phyloP scores from a whole-genome alignment of 1,284 basidiomycete genomes.

The Hymenochaete sp. region DNA sequence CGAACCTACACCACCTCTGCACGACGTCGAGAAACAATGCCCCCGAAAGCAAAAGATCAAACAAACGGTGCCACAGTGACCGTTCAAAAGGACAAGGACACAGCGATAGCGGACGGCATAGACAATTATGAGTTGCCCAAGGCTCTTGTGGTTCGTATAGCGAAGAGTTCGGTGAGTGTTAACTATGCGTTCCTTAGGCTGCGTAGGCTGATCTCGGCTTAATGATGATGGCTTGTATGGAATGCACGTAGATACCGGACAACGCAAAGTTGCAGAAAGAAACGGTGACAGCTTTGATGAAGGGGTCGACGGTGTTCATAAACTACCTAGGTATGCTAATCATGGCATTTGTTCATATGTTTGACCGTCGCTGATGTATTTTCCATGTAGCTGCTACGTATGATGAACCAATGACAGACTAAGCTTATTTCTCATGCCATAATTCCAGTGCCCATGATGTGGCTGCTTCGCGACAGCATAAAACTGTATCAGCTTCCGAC shows the following conservation, averaged over 20 bases:
- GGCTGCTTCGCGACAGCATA: slow-evolving; percentile 76
- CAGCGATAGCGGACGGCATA: slow-evolving; percentile 68
- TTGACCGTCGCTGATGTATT: slow-evolving; percentile 7
- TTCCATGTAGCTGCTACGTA: slow-evolving; percentile 55
- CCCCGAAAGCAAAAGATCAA: slow-evolving; percentile 58
- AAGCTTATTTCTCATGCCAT: slow-evolving; percentile 4
- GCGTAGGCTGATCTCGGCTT: slow-evolving; percentile 2
- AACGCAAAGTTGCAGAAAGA: slow-evolving; percentile 83
- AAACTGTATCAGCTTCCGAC: slow-evolving; percentile 81
- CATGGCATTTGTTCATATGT: not conserved
- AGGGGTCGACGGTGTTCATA: slow-evolving; percentile 86
- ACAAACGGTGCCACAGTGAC: slow-evolving; percentile 42
- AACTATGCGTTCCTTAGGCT: slow-evolving; percentile 20
- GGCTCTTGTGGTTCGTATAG: slow-evolving; percentile 71
- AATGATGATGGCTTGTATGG: slow-evolving; percentile 1
- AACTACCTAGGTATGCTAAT: slow-evolving; percentile 69
- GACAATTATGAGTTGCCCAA: slow-evolving; percentile 84
- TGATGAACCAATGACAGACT: slow-evolving; percentile 25
- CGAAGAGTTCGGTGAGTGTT: slow-evolving; percentile 60
- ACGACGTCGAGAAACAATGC: slow-evolving; percentile 33
- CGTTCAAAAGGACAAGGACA: slow-evolving; percentile 48
- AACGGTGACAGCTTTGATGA: slow-evolving; percentile 70
- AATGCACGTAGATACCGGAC: slow-evolving; percentile 59
- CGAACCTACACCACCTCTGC: not conserved
- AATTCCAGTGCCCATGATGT: slow-evolving; percentile 74